Base-by-base conservation (phyloP, 1,284 basidiomycete species). In the Papiliotrema flavescens region DNA sequence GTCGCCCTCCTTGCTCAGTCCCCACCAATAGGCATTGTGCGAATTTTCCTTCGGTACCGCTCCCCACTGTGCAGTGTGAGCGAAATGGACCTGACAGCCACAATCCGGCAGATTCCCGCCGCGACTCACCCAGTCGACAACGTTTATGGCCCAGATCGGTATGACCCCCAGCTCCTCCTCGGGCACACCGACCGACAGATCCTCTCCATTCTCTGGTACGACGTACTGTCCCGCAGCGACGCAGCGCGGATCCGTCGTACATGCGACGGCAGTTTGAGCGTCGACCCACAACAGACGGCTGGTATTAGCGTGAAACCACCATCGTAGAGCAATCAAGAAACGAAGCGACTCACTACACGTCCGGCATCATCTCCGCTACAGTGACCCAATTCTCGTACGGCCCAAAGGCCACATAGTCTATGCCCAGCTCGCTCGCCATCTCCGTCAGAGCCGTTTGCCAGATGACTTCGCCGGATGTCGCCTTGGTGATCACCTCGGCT, bases 211-310 rank as follows among this genome's bases (percentile, higher is more conserved):
- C 8, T 56, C 51, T 22, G 66, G 61, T 6, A 69, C 63, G 22
- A 53, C 43, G 54, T 70, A 75, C 46, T 73, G 66, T 32, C 67
- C 65, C 13, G 62, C 62, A 1, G 68, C 64, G 15, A 71, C 54
- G 51, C 74, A 76, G 15, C 68, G 63, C 2, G 74, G 73, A 49
- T 76, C 72, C 22, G 62, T 67, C 9, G 69, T 48, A 53, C 74
- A 76, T 3, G 66, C 55, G 19, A 71, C 57, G 8, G 56, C 59
- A 19, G 67, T 57, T 9, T 59, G 28, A 17, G 69, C 67, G 23
- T 55, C 53, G 35, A 57, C 61, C 69, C 70, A 72, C 24, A 71
- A 51, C 8, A 61, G 35, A 11, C 60, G 62, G 36, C 69, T 70
- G 39, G 22, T 19, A 32, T 44, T 6, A 37, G 48, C 36, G n/a